Conservation (phyloP, 129 eudicot genomes). For the Flaveria bidentis region DNA sequence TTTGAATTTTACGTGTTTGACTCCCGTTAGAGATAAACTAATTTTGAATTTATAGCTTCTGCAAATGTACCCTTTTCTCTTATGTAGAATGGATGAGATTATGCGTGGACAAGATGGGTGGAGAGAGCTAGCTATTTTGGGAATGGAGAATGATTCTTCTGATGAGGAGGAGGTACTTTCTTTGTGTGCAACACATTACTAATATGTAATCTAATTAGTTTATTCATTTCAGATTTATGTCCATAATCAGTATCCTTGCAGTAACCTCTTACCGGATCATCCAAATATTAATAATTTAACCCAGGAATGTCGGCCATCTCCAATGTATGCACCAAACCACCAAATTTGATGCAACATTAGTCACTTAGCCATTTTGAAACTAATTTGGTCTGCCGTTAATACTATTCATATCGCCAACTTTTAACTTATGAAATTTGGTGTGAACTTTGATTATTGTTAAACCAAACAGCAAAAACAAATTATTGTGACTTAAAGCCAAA, state of each 20-base stretch:
- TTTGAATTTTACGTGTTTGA: not conserved
- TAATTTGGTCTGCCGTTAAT: not conserved
- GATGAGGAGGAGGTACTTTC: slow-evolving; percentile 64
- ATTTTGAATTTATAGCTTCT: not conserved
- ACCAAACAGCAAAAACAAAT: too few species aligned
- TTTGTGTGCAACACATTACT: not conserved
- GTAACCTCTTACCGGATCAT: not conserved
- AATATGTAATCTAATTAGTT: slow-evolving; percentile 4
- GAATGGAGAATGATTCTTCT: slow-evolving; percentile 54
- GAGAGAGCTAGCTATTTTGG: slow-evolving; percentile 65
- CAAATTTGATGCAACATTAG: not conserved
- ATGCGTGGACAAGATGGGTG: slow-evolving; percentile 72
- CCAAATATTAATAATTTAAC: not conserved
- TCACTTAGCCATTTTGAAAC: not conserved
- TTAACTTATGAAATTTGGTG: too few species aligned
- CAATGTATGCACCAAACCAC: not conserved
- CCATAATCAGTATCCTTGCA: not conserved
- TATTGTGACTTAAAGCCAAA: not conserved
- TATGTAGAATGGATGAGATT: slow-evolving; percentile 90
- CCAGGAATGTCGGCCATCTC: not conserved
- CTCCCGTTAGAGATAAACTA: not conserved
- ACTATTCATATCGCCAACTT: too few species aligned
- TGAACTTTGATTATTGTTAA: too few species aligned
- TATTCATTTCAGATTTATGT: not conserved
- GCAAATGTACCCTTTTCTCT: not conserved